Conservation (phyloP, 345 rosid species). For the Arabidopsis arenosa region DNA sequence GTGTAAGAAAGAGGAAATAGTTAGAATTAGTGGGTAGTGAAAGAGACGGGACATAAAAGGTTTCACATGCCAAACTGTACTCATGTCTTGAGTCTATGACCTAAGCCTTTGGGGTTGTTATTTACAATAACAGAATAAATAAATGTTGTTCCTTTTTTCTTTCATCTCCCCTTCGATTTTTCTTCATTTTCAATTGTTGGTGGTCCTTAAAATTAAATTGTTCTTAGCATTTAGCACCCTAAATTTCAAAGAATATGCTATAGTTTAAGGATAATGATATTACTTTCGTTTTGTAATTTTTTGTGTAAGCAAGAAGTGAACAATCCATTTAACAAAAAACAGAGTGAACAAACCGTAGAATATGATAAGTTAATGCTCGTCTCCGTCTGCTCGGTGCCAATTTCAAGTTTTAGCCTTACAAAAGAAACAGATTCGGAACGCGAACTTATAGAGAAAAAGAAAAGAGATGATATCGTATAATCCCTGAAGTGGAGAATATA, state of each 20-base stretch:
- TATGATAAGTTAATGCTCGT: conserved; percentile 46
- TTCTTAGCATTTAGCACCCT: conserved; percentile 3
- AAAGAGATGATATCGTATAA: conserved; percentile 18
- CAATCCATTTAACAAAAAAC: not conserved
- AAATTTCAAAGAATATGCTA: not conserved
- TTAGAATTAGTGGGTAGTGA: conserved; percentile 38
- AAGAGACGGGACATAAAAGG: conserved; percentile 43
- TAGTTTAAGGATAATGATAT: conserved; percentile 1
- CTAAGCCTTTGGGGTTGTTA: conserved; percentile 27
- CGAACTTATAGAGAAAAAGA: not conserved
- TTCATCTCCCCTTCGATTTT: conserved; percentile 1
- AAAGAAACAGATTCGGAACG: conserved; percentile 9
- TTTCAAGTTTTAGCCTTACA: conserved; percentile 25
- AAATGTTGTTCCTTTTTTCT: conserved; percentile 3
- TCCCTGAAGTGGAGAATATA: conserved; percentile 40
- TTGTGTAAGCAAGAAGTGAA: not conserved
- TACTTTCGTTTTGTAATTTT: conserved; percentile 4
- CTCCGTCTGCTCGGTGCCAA: conserved; percentile 29
- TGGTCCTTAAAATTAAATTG: not conserved
- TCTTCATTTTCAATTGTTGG: not conserved
- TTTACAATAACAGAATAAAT: conserved; percentile 6
- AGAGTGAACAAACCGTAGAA: conserved; percentile 16
- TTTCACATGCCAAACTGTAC: conserved; percentile 42
- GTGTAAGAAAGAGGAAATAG: conserved; percentile 34
- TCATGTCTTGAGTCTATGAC: conserved; percentile 31